A percentile compares a stretch with the other conserved stretches of the same genome.
Evolutionary conservation across 441 rosid genomes (phyloP).

Genomic region (Macaranga tanarius): DNA sequence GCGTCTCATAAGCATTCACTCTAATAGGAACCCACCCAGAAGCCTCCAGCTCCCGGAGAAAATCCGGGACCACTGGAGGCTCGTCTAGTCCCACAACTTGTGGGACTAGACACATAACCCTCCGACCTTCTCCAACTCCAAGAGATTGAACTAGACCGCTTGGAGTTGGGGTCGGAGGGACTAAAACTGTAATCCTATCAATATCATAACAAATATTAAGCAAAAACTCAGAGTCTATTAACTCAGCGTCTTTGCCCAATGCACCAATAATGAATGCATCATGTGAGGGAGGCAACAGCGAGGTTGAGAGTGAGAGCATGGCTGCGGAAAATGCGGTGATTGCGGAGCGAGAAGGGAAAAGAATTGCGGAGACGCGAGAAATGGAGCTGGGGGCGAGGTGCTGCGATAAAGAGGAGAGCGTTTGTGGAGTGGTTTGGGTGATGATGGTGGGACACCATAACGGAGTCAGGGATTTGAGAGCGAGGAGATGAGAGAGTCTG

Average conservation of each 20-base stretch:
- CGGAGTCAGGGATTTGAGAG: conserved; percentile 37
- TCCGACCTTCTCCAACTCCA: conserved; percentile 42
- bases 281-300: conserved; percentile 33
- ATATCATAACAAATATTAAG: conserved; percentile 19
- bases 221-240: conserved; percentile 34
- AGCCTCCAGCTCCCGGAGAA: conserved; percentile 36
- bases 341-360: conserved; percentile 59
- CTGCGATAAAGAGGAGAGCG: conserved; percentile 29
- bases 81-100: conserved; percentile 44
- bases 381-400: conserved; percentile 37
- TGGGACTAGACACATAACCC: conserved; percentile 50
- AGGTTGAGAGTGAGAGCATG: conserved; percentile 20
- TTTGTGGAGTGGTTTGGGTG: conserved; percentile 39
- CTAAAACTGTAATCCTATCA: conserved; percentile 27
- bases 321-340: conserved; percentile 41
- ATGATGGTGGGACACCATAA: conserved; percentile 58
- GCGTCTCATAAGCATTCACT: conserved; percentile 56
- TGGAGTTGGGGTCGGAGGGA: conserved; percentile 46
- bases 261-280: conserved; percentile 37
- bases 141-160: conserved; percentile 38
- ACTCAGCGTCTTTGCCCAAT: conserved; percentile 49
- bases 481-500: conserved; percentile 41
- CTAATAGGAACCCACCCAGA: conserved; percentile 46
- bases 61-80: conserved; percentile 51
- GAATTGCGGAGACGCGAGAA: conserved; percentile 42